Base-by-base conservation (phyloP, 208 protist species). In the Trypanosoma grayi region DNA sequence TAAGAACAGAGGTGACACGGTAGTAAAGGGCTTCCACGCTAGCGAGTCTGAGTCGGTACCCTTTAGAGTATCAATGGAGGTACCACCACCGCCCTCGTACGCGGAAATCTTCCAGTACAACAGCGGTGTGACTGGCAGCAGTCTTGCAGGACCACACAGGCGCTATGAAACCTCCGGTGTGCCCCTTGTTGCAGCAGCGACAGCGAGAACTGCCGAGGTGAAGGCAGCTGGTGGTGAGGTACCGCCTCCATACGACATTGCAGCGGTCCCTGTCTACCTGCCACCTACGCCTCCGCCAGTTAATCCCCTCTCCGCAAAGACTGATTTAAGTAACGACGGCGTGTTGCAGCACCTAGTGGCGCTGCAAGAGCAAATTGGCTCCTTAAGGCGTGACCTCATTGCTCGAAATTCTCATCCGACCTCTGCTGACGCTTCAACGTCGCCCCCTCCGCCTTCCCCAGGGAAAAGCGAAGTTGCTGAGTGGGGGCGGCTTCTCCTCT, bases 51-150 rank as follows among this genome's bases (percentile, higher is more conserved):
- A n/a, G n/a, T n/a, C n/a, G n/a, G n/a, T n/a, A n/a, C 14, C 34
- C 11, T 33, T 31, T 46, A 4, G 41, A 20, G 6, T 18, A 4
- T 41, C 16, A 22, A 58, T 58, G 52, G 30, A 46, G 16, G 10
- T 31, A 45, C 34, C 52, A 7, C 52, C 52, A 30, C 52, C 52
- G 10, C n/a, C n/a, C n/a, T 55, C 50, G 14, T 55, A 55, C 18
- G 50, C 25, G 9, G 30, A 8, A 2, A 39, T 55, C 13, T 55
- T 55, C 50, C 2, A 22, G 8, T 4, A 31, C 2, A 4, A 8
- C 33, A 55, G 25, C 13, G 11, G 20, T 27, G 6, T 43, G 4
- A 14, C 16, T 43, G 10, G 39, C 39, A 43, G 6, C 39, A 43
- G 3, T 14, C 39, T 14, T n/a, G 3, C 39, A 43, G 3, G 10